Evolutionary conservation across 345 rosid species (phyloP).

Genomic region (Brassica incana): DNA sequence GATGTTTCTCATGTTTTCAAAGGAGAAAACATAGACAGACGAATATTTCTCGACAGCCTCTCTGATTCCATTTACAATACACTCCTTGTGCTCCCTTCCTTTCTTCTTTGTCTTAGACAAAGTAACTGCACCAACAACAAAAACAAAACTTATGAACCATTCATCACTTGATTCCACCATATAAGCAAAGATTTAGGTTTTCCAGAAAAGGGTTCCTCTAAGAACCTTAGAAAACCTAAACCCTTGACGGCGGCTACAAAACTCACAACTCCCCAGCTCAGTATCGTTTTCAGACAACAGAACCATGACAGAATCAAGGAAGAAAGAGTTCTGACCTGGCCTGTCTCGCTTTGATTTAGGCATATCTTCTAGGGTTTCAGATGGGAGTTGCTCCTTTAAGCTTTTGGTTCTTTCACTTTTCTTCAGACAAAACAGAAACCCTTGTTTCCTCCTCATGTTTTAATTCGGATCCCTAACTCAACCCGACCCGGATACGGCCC

Average conservation of each 20-base stretch:
- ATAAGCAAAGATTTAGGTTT: background rate
- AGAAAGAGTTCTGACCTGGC: constrained; percentile 48
- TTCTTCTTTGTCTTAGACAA: constrained; percentile 95
- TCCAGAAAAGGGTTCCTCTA: background rate
- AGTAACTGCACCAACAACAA: constrained; percentile 54
- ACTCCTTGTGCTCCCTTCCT: constrained; percentile 87
- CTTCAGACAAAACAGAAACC: no score
- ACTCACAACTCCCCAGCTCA: background rate
- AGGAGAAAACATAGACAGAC: constrained; percentile 74
- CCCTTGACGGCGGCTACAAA: constrained; percentile 38
- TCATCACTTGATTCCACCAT: background rate
- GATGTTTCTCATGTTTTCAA: constrained; percentile 94
- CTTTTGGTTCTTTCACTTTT: no score
- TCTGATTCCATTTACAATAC: constrained; percentile 61
- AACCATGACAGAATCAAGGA: background rate
- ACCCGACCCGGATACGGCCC: no score
- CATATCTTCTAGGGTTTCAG: constrained; percentile 45
- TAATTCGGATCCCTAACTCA: no score
- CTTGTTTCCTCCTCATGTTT: no score
- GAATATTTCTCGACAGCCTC: constrained; percentile 64
- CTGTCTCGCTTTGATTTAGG: constrained; percentile 94
- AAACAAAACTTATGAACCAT: background rate
- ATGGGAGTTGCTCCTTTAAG: background rate
- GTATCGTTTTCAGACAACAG: background rate
- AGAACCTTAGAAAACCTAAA: constrained; percentile 14